Evolutionary conservation across 2,329 filamentous ascomycete genomes (phyloP), one percentile per base, ranked within the genome.

Genomic region (Fonsecaea pugnacius): DNA sequence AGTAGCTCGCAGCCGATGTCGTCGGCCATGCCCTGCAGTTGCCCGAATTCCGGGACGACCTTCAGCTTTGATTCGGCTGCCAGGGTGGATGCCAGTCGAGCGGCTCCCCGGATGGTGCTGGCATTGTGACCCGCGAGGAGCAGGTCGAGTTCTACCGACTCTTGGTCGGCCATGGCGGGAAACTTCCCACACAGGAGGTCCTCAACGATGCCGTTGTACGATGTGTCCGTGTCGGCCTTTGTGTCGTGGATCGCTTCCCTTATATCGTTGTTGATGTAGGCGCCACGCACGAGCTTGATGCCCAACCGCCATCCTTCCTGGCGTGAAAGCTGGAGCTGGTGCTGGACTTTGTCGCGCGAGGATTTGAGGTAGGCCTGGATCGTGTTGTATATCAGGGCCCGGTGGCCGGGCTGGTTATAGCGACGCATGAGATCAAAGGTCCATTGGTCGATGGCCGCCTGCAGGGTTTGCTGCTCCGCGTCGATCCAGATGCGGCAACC

Each of bases 1-100:
- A 52, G n/a, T 1, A 87, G 77, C 40, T 82, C 80, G 69, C 84
- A 83, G 63, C 89, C 92, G 58, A 98, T 87, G 74, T 97, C 93
- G 71, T 98, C 94, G 1, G 94, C 94, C 94, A 98, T 98, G 46
- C 94, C 93, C 80, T 94, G 90, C 0, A 97, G 85, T 78, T 97
- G 93, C 2, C 90, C 90, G 75, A 91, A 92, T 38, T 79, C 78
- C 1, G 86, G 77, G 14, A 83, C 78, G 53, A 79, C 75, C 43
- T 76, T 73, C 54, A 66, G 73, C 68, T 79, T 74, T 40, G 82
- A 82, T 3, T 74, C 69, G n/a, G 75, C 74, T 21, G 82, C 80
- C 57, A 87, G 81, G 14, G 77, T 69, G 58, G 74, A 71, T 35
- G 78, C 78, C 35, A 81, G 71, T 30, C 74, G 73, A 65, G 83